Evolutionary conservation across 2,329 filamentous ascomycete species (phyloP).

Genomic region (Botrytis medusae): DNA sequence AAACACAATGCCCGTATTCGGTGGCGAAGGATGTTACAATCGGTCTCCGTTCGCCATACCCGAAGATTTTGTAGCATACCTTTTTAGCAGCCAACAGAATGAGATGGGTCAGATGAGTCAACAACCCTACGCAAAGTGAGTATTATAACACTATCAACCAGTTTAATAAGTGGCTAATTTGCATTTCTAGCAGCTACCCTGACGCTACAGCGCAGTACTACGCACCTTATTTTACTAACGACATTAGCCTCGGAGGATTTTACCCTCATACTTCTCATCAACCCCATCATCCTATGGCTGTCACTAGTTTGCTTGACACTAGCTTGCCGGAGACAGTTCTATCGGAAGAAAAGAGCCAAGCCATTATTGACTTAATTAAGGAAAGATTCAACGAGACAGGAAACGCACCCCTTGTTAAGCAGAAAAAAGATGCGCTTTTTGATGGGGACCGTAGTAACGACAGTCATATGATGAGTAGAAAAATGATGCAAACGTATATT

Average conservation of each 20-base stretch:
- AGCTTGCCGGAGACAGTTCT: constrained; percentile 76
- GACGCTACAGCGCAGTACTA: constrained; percentile 53
- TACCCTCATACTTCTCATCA: constrained; percentile 50
- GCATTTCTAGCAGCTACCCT: constrained; percentile 47
- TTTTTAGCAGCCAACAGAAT: constrained; percentile 70
- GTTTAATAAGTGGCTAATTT: not conserved
- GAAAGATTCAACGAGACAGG: constrained; percentile 79
- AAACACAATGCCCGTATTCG: constrained; percentile 82
- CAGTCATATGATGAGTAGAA: constrained; percentile 71
- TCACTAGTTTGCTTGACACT: constrained; percentile 80
- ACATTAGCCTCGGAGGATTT: constrained; percentile 54
- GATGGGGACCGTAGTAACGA: constrained; percentile 72
- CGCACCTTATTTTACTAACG: constrained; percentile 51
- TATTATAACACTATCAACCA: constrained; percentile 22
- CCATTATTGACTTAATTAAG: constrained; percentile 79
- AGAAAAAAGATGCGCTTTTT: constrained; percentile 71
- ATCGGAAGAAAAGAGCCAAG: constrained; percentile 82
- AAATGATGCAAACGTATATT: constrained; percentile 96
- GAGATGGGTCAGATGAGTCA: constrained; percentile 54
- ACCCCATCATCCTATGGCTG: constrained; percentile 81
- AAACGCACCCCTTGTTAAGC: constrained; percentile 69
- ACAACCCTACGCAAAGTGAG: constrained; percentile 52
- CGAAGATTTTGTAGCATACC: constrained; percentile 81
- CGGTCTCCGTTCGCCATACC: constrained; percentile 85
- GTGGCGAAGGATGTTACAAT: constrained; percentile 70